Conservation (phyloP, 2,329 filamentous ascomycete genomes). For the Hyphodiscus sp. region DNA sequence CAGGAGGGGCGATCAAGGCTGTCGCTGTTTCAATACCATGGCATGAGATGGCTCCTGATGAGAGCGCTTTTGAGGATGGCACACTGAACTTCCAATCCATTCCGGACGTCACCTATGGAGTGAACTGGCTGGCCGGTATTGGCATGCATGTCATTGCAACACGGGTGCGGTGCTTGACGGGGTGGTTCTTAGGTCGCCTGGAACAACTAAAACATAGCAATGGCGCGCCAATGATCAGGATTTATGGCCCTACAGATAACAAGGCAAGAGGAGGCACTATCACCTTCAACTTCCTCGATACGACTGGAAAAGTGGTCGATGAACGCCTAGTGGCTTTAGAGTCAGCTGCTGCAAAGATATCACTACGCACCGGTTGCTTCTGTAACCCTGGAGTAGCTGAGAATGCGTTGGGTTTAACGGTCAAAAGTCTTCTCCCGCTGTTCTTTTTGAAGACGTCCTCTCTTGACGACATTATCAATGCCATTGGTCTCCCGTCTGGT, state of each 20-base stretch:
- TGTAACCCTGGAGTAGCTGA: slow-evolving; percentile 38
- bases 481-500: slow-evolving; percentile 20
- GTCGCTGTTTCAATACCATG: slow-evolving; percentile 29
- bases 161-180: slow-evolving; percentile 33
- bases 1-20: slow-evolving; percentile 34
- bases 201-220: slow-evolving; percentile 28
- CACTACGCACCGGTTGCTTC: slow-evolving; percentile 37
- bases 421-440: neutral
- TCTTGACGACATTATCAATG: slow-evolving; percentile 22
- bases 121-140: slow-evolving; percentile 32
- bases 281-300: slow-evolving; percentile 35
- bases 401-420: slow-evolving; percentile 29
- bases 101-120: slow-evolving; percentile 33
- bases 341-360: slow-evolving; percentile 31
- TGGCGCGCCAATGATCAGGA: slow-evolving; percentile 28
- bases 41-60: slow-evolving; percentile 27
- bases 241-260: slow-evolving; percentile 33
- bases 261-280: slow-evolving; percentile 32
- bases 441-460: slow-evolving; percentile 10
- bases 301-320: slow-evolving; percentile 30
- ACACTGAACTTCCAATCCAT: slow-evolving; percentile 36
- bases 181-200: slow-evolving; percentile 32
- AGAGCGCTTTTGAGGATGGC: slow-evolving; percentile 35
- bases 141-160: slow-evolving; percentile 27
- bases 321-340: slow-evolving; percentile 33